A percentile compares a stretch with the other conserved stretches of the same genome.
phyloP scores from a whole-genome alignment of 768 basidiomycete genomes.

The Mycena amicta region DNA sequence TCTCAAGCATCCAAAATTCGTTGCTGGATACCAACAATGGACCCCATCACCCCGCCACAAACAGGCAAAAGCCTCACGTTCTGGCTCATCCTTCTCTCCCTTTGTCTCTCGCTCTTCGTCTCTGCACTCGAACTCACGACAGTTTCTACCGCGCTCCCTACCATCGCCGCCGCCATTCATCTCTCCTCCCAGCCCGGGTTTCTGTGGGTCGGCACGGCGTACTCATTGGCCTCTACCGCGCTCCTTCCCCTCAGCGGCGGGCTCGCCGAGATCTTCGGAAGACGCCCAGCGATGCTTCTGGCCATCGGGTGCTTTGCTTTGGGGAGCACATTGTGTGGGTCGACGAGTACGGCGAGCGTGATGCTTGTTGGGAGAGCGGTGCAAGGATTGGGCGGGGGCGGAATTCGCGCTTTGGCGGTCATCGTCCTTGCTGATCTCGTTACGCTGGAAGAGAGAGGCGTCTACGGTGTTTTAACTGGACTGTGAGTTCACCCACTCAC shows the following conservation, averaged over 20 bases:
- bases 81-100: too few relatives aligned
- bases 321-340: slow-evolving; percentile 38
- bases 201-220: slow-evolving; percentile 37
- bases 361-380: slow-evolving; percentile 24
- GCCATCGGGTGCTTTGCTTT: slow-evolving; percentile 27
- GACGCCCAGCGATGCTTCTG: slow-evolving; percentile 29
- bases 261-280: slow-evolving; percentile 32
- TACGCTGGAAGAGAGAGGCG: slow-evolving; percentile 35
- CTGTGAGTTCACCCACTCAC: slow-evolving; percentile 22
- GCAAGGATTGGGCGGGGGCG: slow-evolving; percentile 15
- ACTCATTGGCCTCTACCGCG: slow-evolving; percentile 35
- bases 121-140: too few relatives aligned
- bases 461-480: slow-evolving; percentile 31
- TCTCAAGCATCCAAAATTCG: too few relatives aligned
- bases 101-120: too few relatives aligned
- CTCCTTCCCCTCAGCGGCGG: slow-evolving; percentile 38
- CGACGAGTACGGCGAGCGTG: slow-evolving; percentile 32
- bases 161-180: background rate
- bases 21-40: too few relatives aligned
- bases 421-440: slow-evolving; percentile 39
- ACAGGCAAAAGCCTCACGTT: too few relatives aligned
- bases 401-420: slow-evolving; percentile 19
- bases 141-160: slow-evolving; percentile 3
- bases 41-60: too few relatives aligned
- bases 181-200: slow-evolving; percentile 23